phyloP scores from a whole-genome alignment of 345 rosid genomes.

The Aethionema arabicum region DNA sequence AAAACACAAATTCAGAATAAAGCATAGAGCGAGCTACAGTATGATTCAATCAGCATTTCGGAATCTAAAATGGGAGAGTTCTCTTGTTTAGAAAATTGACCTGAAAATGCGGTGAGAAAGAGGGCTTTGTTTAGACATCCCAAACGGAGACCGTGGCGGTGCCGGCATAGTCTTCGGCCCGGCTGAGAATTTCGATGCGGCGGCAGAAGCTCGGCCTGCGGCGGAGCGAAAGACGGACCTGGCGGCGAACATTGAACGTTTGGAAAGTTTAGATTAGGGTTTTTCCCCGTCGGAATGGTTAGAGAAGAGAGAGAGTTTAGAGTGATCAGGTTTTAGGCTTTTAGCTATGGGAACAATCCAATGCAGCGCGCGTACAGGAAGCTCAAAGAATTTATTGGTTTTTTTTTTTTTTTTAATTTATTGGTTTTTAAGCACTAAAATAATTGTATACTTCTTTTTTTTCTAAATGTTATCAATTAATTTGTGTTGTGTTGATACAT shows the following conservation, averaged over 20 bases:
- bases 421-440: background rate
- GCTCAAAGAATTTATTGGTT: background rate
- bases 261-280: background rate
- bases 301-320: slow-evolving; percentile 14
- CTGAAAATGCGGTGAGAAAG: slow-evolving; percentile 60
- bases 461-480: no score
- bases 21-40: no score
- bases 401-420: background rate
- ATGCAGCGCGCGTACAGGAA: slow-evolving; percentile 22
- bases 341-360: slow-evolving; percentile 5
- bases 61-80: background rate
- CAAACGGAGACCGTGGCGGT: slow-evolving; percentile 52
- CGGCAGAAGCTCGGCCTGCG: slow-evolving; percentile 41
- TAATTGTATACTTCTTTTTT: no score
- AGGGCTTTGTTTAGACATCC: slow-evolving; percentile 53
- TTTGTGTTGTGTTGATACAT: no score
- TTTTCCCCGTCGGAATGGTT: background rate
- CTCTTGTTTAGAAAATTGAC: slow-evolving; percentile 23
- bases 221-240: slow-evolving; percentile 67
- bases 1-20: no score
- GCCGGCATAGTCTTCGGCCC: slow-evolving; percentile 42
- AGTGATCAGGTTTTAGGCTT: slow-evolving; percentile 27
- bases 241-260: slow-evolving; percentile 62
- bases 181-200: slow-evolving; percentile 39
- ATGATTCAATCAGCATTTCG: background rate